Evolutionary conservation across 2,329 filamentous ascomycete species (phyloP).

Genomic region (Mollisiaceae sp.): DNA sequence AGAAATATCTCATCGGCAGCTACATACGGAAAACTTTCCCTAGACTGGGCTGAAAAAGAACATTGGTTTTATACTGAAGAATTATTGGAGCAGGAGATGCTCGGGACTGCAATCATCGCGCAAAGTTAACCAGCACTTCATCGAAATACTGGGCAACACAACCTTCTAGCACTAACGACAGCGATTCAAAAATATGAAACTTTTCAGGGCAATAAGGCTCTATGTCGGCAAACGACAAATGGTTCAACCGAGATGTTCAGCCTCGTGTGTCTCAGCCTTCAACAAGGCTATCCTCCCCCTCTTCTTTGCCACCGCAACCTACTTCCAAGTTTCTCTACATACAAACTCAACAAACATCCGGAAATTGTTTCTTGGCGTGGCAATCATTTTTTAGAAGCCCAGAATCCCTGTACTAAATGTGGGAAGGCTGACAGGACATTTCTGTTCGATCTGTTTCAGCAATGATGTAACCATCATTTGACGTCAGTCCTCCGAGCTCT

Average conservation of each 20-base stretch:
- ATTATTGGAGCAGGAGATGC: too few relatives aligned
- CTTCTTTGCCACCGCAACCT: not conserved
- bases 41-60: too few relatives aligned
- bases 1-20: too few relatives aligned
- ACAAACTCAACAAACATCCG: not conserved
- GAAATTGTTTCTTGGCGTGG: not conserved
- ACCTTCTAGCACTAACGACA: not conserved
- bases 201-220: too few relatives aligned
- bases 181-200: not conserved
- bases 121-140: not conserved
- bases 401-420: not conserved
- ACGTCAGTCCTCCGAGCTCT: not conserved
- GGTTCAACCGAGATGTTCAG: not conserved
- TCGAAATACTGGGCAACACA: not conserved
- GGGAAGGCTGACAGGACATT: not conserved
- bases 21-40: too few relatives aligned
- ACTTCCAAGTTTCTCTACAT: not conserved
- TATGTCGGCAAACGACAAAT: too few relatives aligned
- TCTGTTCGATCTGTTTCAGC: not conserved
- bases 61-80: too few relatives aligned
- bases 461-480: slow-evolving; percentile 7
- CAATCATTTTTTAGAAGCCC: slow-evolving; percentile 5
- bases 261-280: slow-evolving; percentile 1
- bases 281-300: not conserved
- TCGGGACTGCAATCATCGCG: not conserved